phyloP scores from a whole-genome alignment of 257 asterid genomes.

The Lithospermum erythrorhizon region DNA sequence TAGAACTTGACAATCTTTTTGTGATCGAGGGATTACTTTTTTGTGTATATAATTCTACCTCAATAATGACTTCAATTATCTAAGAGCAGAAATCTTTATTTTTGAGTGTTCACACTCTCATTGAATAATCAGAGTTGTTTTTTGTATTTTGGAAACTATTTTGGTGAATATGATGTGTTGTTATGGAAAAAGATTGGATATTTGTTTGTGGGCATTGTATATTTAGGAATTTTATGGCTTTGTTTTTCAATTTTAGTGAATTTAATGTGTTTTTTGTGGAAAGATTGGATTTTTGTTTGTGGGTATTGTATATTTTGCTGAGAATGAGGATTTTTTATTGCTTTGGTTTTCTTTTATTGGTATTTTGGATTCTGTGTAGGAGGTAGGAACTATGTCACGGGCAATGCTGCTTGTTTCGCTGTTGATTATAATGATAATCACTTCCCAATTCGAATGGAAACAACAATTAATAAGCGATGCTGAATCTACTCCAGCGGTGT shows the following conservation, averaged over 20 bases:
- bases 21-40: not conserved
- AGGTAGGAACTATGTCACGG: constrained; percentile 52
- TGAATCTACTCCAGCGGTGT: constrained; percentile 42
- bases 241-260: not conserved
- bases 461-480: constrained; percentile 52
- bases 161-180: too few species aligned
- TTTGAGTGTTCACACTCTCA: too few species aligned
- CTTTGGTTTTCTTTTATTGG: constrained; percentile 6
- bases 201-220: too few species aligned
- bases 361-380: constrained; percentile 1
- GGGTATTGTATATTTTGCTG: not conserved
- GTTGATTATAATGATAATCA: constrained; percentile 54
- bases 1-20: too few species aligned
- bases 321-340: constrained; percentile 21
- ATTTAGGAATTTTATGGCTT: too few species aligned
- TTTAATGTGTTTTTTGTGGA: not conserved
- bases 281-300: not conserved
- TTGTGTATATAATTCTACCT: too few species aligned
- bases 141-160: too few species aligned
- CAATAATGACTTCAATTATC: too few species aligned
- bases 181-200: too few species aligned
- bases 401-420: constrained; percentile 62
- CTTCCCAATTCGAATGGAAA: constrained; percentile 86
- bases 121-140: too few species aligned
- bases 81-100: too few species aligned